Base-by-base conservation (phyloP, 2,329 filamentous ascomycete genomes). In the Aspergillus quadricinctus region DNA sequence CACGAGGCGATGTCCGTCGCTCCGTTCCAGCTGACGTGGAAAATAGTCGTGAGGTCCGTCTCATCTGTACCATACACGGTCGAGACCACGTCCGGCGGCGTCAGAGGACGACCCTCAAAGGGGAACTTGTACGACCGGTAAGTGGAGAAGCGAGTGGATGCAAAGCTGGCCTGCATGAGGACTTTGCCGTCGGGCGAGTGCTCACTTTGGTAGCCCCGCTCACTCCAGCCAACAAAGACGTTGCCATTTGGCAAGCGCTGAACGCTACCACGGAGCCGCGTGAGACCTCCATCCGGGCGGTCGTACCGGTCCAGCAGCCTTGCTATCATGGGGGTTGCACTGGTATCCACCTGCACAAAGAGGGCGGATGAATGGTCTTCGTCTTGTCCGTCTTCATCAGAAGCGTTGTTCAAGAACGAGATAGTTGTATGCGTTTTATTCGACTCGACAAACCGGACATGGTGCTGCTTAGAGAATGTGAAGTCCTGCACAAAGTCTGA, bases 21-120 rank as follows among this genome's bases (percentile, higher is more conserved):
- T 11, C 78, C 78, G 58, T 81, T 81, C 79, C 78, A 81, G 53
- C 69, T 72, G 17, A 72, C 69, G 37, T 72, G 65, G 53, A 71
- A 66, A 48, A 66, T 61, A 8, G 67, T 69, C 1, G 61, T 60
- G 31, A 64, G 52, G 17, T 63, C 61, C 1, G 57, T 56, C 6
- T 60, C 61, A 11, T 64, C 60, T 66, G 59, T 19, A 59, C 61
- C 72, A 46, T 70, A 72, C 7, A 69, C 69, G 4, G 66, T 68
- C 17, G 72, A 64, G 23, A 71, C 69, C 3, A 73, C 43, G 2
- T 67, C 69, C 0, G 74, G 73, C 1, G 71, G 67, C 2, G 66
- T 55, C 11, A 48, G 57, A 17, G 73, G 72, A 1, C 68, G 68
- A 21, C 74, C 73, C 2, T 61, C 61, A 51, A 75, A 77, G 27